These are phyloP conservation scores for Pythium chondricola DNA, from an alignment of 352 stramenopile species.

Conservation along the genomic window DNA sequence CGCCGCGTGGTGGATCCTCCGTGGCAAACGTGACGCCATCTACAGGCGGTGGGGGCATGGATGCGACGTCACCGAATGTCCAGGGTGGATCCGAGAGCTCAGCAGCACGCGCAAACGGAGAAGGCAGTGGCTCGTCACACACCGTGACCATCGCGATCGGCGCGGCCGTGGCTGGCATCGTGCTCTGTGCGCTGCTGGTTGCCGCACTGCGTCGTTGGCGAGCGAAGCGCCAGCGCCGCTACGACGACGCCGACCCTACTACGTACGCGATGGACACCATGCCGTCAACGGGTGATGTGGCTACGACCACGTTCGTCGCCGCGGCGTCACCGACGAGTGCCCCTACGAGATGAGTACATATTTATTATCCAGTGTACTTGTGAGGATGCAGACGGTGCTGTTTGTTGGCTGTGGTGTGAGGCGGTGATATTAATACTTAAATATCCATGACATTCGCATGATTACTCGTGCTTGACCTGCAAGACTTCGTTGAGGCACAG, in stretches of 20 bases:
- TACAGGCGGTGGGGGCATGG: too few species aligned
- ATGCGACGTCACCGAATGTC: not conserved
- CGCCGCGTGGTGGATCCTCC: not conserved
- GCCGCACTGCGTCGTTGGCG: not conserved
- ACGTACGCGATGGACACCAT: conserved; percentile 11
- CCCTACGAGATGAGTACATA: conserved; percentile 3
- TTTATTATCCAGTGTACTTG: too few species aligned
- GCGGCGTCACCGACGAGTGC: not conserved
- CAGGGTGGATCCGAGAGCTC: too few species aligned
- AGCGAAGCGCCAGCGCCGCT: conserved; percentile 3
- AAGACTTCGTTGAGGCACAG: conserved; percentile 75
- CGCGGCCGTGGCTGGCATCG: conserved; percentile 1
- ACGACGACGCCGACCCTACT: not conserved
- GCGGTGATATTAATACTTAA: conserved; percentile 7
- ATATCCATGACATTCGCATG: conserved; percentile 6
- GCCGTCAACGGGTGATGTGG: not conserved
- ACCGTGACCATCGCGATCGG: conserved; percentile 3
- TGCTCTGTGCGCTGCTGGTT: conserved; percentile 4
- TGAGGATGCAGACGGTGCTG: too few species aligned
- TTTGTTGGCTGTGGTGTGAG: too few species aligned
- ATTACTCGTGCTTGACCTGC: conserved; percentile 17
- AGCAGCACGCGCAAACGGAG: not conserved
- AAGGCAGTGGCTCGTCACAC: not conserved
- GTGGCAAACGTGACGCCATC: not conserved
- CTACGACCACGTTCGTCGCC: not conserved